Percentiles rank a stretch among this genome's conserved stretches.
Conservation (phyloP, 179 eudicot genomes). For the Dionaea muscipula region DNA sequence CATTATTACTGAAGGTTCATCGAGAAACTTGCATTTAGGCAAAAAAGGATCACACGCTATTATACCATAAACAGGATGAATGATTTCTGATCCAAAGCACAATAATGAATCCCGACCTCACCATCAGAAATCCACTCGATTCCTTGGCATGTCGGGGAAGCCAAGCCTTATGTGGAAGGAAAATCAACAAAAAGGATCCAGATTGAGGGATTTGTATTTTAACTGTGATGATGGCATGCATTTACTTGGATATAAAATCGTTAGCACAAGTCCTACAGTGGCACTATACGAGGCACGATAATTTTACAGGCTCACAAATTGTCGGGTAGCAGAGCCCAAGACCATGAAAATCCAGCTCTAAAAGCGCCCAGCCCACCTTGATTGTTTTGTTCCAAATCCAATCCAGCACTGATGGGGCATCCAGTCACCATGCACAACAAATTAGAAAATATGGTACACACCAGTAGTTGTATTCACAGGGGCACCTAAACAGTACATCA, state of each 20-base stretch:
- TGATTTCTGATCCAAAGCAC: neutral
- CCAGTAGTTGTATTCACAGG: conserved; percentile 21
- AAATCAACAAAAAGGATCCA: neutral
- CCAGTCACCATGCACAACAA: conserved; percentile 3
- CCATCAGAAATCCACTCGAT: neutral
- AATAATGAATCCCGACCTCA: neutral
- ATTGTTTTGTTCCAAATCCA: no score
- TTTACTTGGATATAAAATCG: neutral
- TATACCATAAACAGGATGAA: neutral
- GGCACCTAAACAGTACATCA: conserved; percentile 22
- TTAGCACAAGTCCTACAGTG: neutral
- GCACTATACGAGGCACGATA: no score
- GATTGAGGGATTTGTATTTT: neutral
- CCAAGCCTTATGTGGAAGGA: neutral
- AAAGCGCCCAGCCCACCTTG: neutral
- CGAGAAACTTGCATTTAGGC: neutral
- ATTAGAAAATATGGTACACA: conserved; percentile 10
- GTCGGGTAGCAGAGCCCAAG: no score
- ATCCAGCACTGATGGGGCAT: conserved; percentile 1
- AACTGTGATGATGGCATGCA: no score
- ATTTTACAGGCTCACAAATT: no score
- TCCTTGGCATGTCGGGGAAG: neutral
- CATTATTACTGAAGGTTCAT: no score
- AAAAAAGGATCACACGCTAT: neutral
- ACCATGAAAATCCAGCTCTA: conserved; percentile 1